phyloP scores from a whole-genome alignment of 2,329 filamentous ascomycete species.

The Talaromyces atroroseus region DNA sequence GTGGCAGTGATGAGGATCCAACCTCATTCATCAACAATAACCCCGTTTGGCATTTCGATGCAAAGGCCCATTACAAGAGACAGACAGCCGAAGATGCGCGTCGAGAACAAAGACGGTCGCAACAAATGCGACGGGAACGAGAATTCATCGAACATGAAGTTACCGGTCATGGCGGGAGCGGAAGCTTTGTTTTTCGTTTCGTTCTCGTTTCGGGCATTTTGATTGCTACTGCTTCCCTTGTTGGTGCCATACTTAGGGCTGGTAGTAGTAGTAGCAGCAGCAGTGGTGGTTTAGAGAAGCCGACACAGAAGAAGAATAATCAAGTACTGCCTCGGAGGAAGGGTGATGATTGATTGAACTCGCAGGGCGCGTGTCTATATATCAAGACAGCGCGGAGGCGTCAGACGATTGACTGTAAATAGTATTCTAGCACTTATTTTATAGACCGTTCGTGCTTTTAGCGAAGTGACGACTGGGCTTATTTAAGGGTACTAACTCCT shows the following conservation, averaged over 20 bases:
- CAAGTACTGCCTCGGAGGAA: not conserved
- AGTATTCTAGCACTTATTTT: not conserved
- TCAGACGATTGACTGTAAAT: not conserved
- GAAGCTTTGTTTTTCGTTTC: slow-evolving; percentile 30
- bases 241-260: not conserved
- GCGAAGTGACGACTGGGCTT: not conserved
- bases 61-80: slow-evolving; percentile 64
- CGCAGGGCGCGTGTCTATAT: not conserved
- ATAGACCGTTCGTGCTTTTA: not conserved
- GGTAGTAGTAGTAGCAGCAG: not conserved
- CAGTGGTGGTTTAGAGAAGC: not conserved
- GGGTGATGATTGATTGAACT: not conserved
- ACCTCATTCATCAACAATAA: slow-evolving; percentile 38
- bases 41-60: slow-evolving; percentile 73
- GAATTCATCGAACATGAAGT: slow-evolving; percentile 23
- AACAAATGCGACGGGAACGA: slow-evolving; percentile 34
- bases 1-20: slow-evolving; percentile 24
- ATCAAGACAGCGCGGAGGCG: not conserved
- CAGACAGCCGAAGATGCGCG: slow-evolving; percentile 60
- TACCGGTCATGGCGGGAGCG: slow-evolving; percentile 15
- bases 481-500: not conserved
- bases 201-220: slow-evolving; percentile 36
- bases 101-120: slow-evolving; percentile 3
- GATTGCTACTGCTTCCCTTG: slow-evolving; percentile 22
- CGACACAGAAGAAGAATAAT: not conserved